Base-by-base conservation (phyloP, 768 basidiomycete genomes). In the Macrocybe gigantea region DNA sequence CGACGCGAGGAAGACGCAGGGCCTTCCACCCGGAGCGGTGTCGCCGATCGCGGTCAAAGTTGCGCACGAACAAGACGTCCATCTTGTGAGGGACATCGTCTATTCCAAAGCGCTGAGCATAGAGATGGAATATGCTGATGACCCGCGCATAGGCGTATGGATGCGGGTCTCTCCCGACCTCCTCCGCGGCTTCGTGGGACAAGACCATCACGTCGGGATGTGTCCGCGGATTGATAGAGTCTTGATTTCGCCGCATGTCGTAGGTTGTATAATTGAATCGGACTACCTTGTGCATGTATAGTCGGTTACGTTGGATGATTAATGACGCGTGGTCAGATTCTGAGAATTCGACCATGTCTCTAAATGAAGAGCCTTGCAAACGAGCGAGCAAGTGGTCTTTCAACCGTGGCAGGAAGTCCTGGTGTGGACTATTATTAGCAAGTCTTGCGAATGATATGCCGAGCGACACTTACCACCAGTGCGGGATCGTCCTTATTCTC, bases 211-310 rank as follows among this genome's bases (percentile, higher is more conserved):
- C 40, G 13, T 73, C 57, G 0, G 60, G 33, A 6, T 66, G 57
- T 0, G 55, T 64, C 0, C 45, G 22, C 5, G 61, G 56, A 38
- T 71, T 68, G 33, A 74, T 51, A 0, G 53, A 38, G 41, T 75
- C 71, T 49, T 71, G 67, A 5, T 53, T 38, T 0, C 62, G 57
- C 2, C 59, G 60, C 11, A 67, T 38, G 49, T 72, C 64, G 52
- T 72, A 74, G 7, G 67, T 67, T 0, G 67, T 71, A 46, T 69
- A 71, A 55, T 69, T 64, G 41, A 71, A 41, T 9, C 62, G 64
- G 2, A 73, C 10, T 5, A 60, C 53, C 32, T 63, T 64, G 45
- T 68, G 62, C 5, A 30, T 48, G 44, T 54, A 72, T 15, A 69
- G 59, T 33, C 36, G 50, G 48, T 63, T 48, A 45, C 65, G 59